These are phyloP conservation scores for Kodamaea nitidulidarum DNA, from an alignment of 805 yeast species.

Conservation along the genomic window DNA sequence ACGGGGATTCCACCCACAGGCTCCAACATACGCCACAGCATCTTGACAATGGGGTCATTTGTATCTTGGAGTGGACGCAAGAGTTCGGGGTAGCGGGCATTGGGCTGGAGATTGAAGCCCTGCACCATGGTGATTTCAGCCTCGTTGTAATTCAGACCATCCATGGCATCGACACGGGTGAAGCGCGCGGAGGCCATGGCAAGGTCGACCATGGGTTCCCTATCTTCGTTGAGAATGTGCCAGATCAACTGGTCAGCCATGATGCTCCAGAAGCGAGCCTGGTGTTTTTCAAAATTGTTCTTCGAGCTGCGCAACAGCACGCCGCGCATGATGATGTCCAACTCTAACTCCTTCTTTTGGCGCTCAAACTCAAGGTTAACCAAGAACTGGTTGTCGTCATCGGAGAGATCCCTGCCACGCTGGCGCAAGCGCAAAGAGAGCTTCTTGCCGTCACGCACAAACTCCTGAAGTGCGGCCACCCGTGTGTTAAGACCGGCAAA, in stretches of 20 bases:
- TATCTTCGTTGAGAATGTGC: constrained; percentile 55
- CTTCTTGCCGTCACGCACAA: constrained; percentile 26
- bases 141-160: constrained; percentile 63
- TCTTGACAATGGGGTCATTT: constrained; percentile 22
- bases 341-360: constrained; percentile 31
- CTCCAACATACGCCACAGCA: constrained; percentile 71
- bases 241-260: constrained; percentile 64
- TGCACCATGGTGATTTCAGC: constrained; percentile 60
- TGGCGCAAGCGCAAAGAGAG: constrained; percentile 39
- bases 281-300: constrained; percentile 16
- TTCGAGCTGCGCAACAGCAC: constrained; percentile 21
- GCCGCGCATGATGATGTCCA: constrained; percentile 32
- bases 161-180: constrained; percentile 56
- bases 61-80: constrained; percentile 44
- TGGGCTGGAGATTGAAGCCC: constrained; percentile 58
- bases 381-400: constrained; percentile 19
- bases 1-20: constrained; percentile 93
- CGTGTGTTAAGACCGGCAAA: constrained; percentile 31
- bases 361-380: constrained; percentile 28
- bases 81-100: constrained; percentile 66
- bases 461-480: constrained; percentile 27
- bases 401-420: constrained; percentile 22
- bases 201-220: constrained; percentile 66
- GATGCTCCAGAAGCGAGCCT: constrained; percentile 23
- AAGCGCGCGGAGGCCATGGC: constrained; percentile 60